Evolutionary conservation across 768 basidiomycete genomes (phyloP), one percentile per base, ranked within the genome.

Genomic region (Rhodotorula sphaerocarpa): DNA sequence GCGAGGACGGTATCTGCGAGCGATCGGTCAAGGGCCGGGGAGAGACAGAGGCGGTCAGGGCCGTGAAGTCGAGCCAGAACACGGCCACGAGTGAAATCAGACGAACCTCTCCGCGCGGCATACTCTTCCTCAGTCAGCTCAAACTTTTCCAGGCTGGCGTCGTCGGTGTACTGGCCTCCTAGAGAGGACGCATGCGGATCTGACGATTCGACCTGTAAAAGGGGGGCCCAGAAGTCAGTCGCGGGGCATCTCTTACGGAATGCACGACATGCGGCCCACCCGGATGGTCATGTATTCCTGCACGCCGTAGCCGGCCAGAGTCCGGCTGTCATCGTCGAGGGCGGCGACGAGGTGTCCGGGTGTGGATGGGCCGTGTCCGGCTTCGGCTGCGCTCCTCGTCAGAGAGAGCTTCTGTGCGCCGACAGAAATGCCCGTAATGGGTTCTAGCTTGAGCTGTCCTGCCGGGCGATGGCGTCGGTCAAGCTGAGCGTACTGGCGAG

Each of bases 131-230:
- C 80, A 12, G 83, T 84, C 54, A 97, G 75, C 78, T 95, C 93
- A 68, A 90, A 97, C 74, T 96, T 95, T 31, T 95, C 85, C 3
- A 95, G 90, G 75, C 85, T 83, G 0, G 84, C 84, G 2, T 87
- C 80, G 75, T 95, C 92, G 12, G 85, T 82, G 55, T 87, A 81
- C 73, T 92, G 89, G 3, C 91, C 92, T 0, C 86, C 87, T 53
- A 60, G 28, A 0, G 47, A 87, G 52, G 28, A 73, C 80, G 41
- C 85, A 84, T 3, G 85, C 79, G 12, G 92, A 90, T 73, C 95
- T 83, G 25, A 80, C 82, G 71, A 93, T 87, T 63, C 79, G 77
- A 15, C 87, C 82, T 87, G 88, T 11, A 65, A 43, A 54, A 51
- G 28, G 42, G 27, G 16, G 36, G 16, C 10, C 36, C 36, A 39